Conservation (phyloP, 1,284 basidiomycete genomes). For the Athelia psychrophila region DNA sequence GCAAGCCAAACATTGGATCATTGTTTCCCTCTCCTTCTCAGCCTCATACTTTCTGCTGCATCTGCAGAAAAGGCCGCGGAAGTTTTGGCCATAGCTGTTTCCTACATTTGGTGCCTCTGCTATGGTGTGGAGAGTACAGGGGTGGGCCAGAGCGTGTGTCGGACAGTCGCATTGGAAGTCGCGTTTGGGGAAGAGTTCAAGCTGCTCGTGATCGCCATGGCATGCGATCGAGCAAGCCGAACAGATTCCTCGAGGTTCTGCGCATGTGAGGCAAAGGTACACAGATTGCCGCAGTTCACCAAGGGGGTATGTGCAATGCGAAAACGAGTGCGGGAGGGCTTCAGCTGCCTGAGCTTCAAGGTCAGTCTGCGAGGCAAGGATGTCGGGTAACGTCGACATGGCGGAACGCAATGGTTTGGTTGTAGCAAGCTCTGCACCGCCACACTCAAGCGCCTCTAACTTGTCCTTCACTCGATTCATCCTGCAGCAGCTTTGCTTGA, state of each 20-base stretch:
- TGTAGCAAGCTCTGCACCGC: no score
- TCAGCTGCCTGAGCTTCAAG: constrained; percentile 66
- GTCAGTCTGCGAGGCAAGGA: constrained; percentile 56
- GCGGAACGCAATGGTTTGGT: no score
- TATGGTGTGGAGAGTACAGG: constrained; percentile 57
- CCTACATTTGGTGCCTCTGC: constrained; percentile 50
- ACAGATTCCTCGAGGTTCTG: constrained; percentile 49
- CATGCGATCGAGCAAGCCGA: constrained; percentile 79
- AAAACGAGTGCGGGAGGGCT: constrained; percentile 73
- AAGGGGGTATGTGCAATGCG: constrained; percentile 64
- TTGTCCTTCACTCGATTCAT: no score
- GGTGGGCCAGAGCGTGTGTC: constrained; percentile 52
- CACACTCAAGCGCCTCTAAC: no score
- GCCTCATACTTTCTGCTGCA: constrained; percentile 70
- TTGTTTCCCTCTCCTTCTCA: constrained; percentile 69
- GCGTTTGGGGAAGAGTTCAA: constrained; percentile 82
- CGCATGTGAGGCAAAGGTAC: constrained; percentile 74
- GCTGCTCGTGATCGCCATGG: constrained; percentile 77
- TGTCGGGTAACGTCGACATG: constrained; percentile 37
- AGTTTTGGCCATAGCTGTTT: constrained; percentile 74
- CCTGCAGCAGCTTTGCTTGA: no score
- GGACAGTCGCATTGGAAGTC: constrained; percentile 81
- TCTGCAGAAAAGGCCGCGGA: constrained; percentile 64
- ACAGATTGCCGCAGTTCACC: constrained; percentile 65
- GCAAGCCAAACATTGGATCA: constrained; percentile 82